Evolutionary conservation across 2,329 filamentous ascomycete species (phyloP), one percentile per base, ranked within the genome.

Genomic region (Curvularia hawaiiensis): DNA sequence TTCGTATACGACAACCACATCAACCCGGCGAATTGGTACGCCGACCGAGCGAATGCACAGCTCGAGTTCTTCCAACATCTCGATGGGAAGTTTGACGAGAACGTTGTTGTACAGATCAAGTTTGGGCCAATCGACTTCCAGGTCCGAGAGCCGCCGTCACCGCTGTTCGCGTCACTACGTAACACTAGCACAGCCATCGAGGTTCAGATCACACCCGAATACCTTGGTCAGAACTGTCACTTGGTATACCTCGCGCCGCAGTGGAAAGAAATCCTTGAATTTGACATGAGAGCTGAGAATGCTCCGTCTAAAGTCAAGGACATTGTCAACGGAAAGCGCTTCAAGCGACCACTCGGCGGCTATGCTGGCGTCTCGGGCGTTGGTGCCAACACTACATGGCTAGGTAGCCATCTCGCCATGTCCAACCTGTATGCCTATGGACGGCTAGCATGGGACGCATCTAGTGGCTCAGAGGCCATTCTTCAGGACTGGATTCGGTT

Each of bases 101-200:
- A 91, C 46, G 88, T 90, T 0, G 80, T 91, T 0, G 80, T 91
- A 2, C 88, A 91, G 69, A 87, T 91, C 74, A 91, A 91, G 73
- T 90, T 88, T 60, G 88, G 89, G 0, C 88, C 88, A 0, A 90
- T 90, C 58, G 88, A 91, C 68, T 90, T 91, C 72, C 88, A 90
- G 66, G 86, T 90, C 11, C 83, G 88, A 35, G 88, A 90, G 70
- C 85, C 88, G 1, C 75, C 82, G 1, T 89, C 85, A 4, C 88
- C 89, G 0, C 75, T 91, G 1, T 90, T 91, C 60, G 81, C 79
- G 6, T 79, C 82, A 45, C 65, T 84, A 7, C 70, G 65, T 40
- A 70, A 82, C 4, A 83, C 81, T 0, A 80, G 72, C 45, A 76
- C 72, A 3, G 85, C 85, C 0, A 85, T 90, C 38, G 88, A 91